Base-by-base conservation (phyloP, 73 alveolate genomes). In the Paramecium octaurelia region DNA sequence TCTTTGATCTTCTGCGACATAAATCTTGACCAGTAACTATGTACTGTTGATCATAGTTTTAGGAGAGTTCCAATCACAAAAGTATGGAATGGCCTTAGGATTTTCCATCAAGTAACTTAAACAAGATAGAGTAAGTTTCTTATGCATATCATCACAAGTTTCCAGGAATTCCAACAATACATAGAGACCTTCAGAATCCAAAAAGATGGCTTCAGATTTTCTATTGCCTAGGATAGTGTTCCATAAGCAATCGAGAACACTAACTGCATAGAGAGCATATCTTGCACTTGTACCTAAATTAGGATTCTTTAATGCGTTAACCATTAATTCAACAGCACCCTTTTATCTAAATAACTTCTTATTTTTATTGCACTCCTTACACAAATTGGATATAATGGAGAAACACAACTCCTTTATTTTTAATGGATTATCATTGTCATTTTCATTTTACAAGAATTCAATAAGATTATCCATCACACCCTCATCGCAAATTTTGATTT, bases 251-350 rank as follows among this genome's bases (percentile, higher is more conserved):
- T 98, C 99, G 34, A 98, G 95, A 24, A 97, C 98, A 85, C 96
- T 94, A 36, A 96, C 95, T 20, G 96, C 93, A 92, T 68, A 93
- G 4, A 93, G 40, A 20, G 95, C 94, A 71, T 89, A 92, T 77
- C 96, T 60, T 40, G 95, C 95, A 48, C 92, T 34, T 90, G 93
- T 71, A 42, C 93, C 93, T 21, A 93, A 69, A 59, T 93, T 93
- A 59, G 93, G 50, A 50, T 93, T 94, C 77, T 96, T 95, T 34
- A 97, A 92, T 88, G 97, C 98, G 44, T 95, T 96, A 73, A 97
- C 98, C 73, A 98, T 94, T 60, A 98, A 85, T 83, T 98, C 99
- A 58, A 98, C 96, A 31, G 99, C 99, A 11, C 99, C 99, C 86
- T 98, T 98, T 76, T 99, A 77, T 93, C 99, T 97, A 93, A 98